These are phyloP conservation scores for Sugiyamaella xylanicola DNA, from an alignment of 1,139 yeast species.

Conservation along the genomic window DNA sequence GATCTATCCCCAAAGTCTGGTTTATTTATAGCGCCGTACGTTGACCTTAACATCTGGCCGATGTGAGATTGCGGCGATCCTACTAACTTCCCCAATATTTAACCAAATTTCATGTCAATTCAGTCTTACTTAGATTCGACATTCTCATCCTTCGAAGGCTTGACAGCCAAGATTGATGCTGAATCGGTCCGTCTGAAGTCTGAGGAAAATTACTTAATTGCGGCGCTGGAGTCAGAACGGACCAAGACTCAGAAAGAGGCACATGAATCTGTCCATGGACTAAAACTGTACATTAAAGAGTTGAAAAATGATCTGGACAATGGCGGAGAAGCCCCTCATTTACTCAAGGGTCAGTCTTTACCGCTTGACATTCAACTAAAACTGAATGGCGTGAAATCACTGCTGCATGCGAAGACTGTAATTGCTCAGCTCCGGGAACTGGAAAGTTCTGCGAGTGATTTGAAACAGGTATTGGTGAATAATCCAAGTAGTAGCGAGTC, in stretches of 20 bases:
- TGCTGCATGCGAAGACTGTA: constrained; percentile 13
- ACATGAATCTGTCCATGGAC: constrained; percentile 19
- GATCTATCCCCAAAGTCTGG: neutral
- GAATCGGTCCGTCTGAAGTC: constrained; percentile 26
- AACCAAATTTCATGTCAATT: constrained; percentile 7
- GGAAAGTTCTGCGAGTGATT: constrained; percentile 2
- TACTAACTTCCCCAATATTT: neutral
- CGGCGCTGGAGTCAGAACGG: constrained; percentile 19
- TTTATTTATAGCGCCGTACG: no score
- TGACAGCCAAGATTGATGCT: constrained; percentile 28
- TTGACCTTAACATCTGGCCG: neutral
- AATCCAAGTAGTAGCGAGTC: no score
- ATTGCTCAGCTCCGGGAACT: constrained; percentile 2
- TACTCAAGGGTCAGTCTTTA: neutral
- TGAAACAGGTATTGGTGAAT: neutral
- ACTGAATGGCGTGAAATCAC: constrained; percentile 9
- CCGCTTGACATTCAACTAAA: constrained; percentile 7
- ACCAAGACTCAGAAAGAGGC: constrained; percentile 13
- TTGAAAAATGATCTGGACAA: constrained; percentile 7
- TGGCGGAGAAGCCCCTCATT: constrained; percentile 1
- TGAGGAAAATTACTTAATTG: constrained; percentile 20
- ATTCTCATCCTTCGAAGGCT: constrained; percentile 27
- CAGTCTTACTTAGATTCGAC: constrained; percentile 28
- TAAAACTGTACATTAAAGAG: constrained; percentile 19
- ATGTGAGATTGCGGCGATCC: no score